A percentile compares a stretch with the other conserved stretches of the same genome.
Conservation (phyloP, 1,139 yeast genomes). For the Geotrichum europaeum region DNA sequence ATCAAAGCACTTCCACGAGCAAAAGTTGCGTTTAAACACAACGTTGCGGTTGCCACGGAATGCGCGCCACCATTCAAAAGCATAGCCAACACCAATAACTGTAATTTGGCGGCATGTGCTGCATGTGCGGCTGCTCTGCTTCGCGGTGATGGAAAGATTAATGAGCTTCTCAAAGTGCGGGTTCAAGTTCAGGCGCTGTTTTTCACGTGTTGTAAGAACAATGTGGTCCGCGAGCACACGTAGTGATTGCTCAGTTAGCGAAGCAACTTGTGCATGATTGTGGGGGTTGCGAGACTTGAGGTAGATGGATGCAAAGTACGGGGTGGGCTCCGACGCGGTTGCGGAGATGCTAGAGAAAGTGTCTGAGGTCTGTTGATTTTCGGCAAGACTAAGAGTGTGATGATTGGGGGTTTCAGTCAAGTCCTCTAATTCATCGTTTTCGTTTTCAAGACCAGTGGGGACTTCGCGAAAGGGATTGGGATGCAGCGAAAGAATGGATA, state of each 20-base stretch:
- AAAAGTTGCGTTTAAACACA: constrained; percentile 20
- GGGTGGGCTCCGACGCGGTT: constrained; percentile 16
- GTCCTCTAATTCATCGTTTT: neutral
- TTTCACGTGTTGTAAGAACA: constrained; percentile 42
- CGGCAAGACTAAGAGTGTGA: neutral
- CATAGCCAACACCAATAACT: constrained; percentile 49
- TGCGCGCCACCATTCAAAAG: constrained; percentile 56
- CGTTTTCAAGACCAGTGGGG: neutral
- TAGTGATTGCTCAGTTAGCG: constrained; percentile 41
- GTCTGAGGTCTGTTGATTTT: neutral
- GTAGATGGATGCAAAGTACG: constrained; percentile 13
- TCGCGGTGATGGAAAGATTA: constrained; percentile 42
- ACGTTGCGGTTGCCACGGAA: constrained; percentile 20
- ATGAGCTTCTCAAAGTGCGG: constrained; percentile 38
- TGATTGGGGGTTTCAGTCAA: neutral
- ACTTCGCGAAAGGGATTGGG: constrained; percentile 40
- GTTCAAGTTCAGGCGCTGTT: constrained; percentile 40
- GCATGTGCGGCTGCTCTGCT: constrained; percentile 45
- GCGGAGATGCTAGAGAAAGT: constrained; percentile 17
- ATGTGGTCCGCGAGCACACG: constrained; percentile 42
- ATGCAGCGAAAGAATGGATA: constrained; percentile 44
- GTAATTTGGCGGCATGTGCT: constrained; percentile 43
- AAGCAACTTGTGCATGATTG: constrained; percentile 30
- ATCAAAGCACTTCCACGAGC: constrained; percentile 24
- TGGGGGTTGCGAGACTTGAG: neutral